Conservation (phyloP, 139 green algal genomes). For the Marvania coccoides region DNA sequence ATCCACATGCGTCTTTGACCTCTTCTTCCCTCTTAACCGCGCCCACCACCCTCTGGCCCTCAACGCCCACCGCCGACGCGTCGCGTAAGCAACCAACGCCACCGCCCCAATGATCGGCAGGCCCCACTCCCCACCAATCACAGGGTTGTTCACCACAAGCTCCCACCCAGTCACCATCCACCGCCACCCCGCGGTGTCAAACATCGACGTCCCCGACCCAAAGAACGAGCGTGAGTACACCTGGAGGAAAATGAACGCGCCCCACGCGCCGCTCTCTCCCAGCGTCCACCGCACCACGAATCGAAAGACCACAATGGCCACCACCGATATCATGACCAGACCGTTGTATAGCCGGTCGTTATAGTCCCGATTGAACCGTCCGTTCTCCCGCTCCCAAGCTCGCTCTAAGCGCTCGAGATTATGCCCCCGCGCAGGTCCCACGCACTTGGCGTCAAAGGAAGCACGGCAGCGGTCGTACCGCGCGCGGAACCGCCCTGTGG, state of each 20-base stretch:
- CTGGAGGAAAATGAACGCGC: constrained; percentile 61
- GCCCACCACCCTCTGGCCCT: neutral
- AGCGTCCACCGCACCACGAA: constrained; percentile 43
- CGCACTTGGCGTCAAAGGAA: constrained; percentile 42
- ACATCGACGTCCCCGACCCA: constrained; percentile 35
- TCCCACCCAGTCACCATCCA: constrained; percentile 45
- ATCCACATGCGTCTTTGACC: neutral
- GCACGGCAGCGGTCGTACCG: constrained; percentile 33
- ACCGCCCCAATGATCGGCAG: constrained; percentile 10
- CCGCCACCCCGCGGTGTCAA: constrained; percentile 48
- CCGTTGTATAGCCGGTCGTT: constrained; percentile 72
- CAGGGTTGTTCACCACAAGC: constrained; percentile 36
- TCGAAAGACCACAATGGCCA: constrained; percentile 52
- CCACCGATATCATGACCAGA: constrained; percentile 46
- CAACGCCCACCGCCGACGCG: constrained; percentile 5
- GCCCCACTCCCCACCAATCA: constrained; percentile 38
- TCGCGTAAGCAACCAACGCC: neutral
- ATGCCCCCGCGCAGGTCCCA: constrained; percentile 31
- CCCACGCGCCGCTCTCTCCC: constrained; percentile 54
- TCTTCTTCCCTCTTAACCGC: neutral
- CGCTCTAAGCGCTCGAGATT: constrained; percentile 31
- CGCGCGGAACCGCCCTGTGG: constrained; percentile 46
- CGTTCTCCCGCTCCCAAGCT: constrained; percentile 38
- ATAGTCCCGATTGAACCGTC: constrained; percentile 68
- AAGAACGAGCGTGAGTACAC: constrained; percentile 47